Evolutionary conservation across 1,284 basidiomycete genomes (phyloP).

Genomic region (Ganoderma resinaceum): DNA sequence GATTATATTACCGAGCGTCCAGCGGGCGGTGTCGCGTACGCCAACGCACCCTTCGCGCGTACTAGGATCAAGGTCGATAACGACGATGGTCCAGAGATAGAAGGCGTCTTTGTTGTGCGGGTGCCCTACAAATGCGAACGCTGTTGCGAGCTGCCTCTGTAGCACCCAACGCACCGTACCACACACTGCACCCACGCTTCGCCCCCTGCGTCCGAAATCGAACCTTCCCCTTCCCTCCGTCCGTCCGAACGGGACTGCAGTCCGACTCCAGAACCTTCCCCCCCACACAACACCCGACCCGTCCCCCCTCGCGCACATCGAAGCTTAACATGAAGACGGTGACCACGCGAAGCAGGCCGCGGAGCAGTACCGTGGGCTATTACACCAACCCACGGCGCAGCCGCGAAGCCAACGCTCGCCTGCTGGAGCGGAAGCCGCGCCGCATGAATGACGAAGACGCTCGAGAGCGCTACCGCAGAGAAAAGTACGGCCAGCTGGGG

Average conservation of each 20-base stretch:
- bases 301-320: neutral
- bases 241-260: neutral
- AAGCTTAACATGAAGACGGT: constrained; percentile 6
- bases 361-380: constrained; percentile 10
- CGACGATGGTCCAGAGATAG: constrained; percentile 19
- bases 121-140: constrained; percentile 13
- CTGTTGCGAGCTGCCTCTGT: neutral
- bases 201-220: neutral
- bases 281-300: neutral
- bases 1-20: neutral
- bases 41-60: constrained; percentile 1
- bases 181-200: neutral
- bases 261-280: neutral
- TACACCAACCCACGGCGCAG: neutral
- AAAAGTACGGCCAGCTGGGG: constrained; percentile 20
- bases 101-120: constrained; percentile 11
- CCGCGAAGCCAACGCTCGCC: neutral
- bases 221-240: neutral
- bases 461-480: constrained; percentile 19
- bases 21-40: neutral
- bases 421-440: constrained; percentile 10
- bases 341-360: constrained; percentile 7
- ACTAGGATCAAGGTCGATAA: constrained; percentile 29
- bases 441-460: constrained; percentile 20
- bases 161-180: neutral